phyloP scores from a whole-genome alignment of 2,329 filamentous ascomycete genomes.

The Diaporthe aspalathi region DNA sequence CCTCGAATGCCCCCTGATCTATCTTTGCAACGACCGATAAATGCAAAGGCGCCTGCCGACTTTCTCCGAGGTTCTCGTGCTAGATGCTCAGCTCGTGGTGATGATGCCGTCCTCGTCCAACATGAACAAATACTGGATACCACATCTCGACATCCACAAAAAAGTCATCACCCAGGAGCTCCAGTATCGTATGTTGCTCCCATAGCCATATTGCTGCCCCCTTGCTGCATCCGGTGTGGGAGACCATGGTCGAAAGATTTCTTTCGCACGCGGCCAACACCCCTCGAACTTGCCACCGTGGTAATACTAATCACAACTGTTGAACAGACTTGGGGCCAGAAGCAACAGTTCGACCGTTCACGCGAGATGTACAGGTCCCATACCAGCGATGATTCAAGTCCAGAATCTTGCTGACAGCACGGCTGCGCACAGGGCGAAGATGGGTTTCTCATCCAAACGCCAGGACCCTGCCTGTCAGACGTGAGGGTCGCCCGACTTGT shows the following conservation, averaged over 20 bases:
- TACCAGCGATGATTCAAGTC: constrained; percentile 22
- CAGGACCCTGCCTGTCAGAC: constrained; percentile 68
- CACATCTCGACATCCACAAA: constrained; percentile 69
- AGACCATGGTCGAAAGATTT: not conserved
- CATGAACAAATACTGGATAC: constrained; percentile 72
- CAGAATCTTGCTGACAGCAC: constrained; percentile 28
- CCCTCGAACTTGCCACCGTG: not conserved
- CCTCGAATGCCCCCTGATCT: constrained; percentile 6
- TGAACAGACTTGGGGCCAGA: constrained; percentile 62
- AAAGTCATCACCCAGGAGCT: constrained; percentile 70
- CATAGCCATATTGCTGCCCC: not conserved
- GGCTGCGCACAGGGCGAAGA: constrained; percentile 63
- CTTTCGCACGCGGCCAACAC: not conserved
- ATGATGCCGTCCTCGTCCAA: constrained; percentile 45
- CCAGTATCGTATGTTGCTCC: constrained; percentile 55
- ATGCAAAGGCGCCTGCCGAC: constrained; percentile 9
- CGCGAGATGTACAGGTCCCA: constrained; percentile 60
- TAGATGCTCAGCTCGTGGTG: constrained; percentile 7
- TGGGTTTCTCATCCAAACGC: constrained; percentile 69
- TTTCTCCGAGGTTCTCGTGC: constrained; percentile 4
- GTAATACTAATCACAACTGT: not conserved
- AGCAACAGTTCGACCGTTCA: constrained; percentile 67
- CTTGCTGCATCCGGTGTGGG: not conserved
- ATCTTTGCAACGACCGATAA: constrained; percentile 2
- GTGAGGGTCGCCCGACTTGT: constrained; percentile 53